A percentile compares a stretch with the other conserved stretches of the same genome.
These are phyloP conservation scores for Geum urbanum DNA, from an alignment of 306 rosid species.

Conservation along the genomic window DNA sequence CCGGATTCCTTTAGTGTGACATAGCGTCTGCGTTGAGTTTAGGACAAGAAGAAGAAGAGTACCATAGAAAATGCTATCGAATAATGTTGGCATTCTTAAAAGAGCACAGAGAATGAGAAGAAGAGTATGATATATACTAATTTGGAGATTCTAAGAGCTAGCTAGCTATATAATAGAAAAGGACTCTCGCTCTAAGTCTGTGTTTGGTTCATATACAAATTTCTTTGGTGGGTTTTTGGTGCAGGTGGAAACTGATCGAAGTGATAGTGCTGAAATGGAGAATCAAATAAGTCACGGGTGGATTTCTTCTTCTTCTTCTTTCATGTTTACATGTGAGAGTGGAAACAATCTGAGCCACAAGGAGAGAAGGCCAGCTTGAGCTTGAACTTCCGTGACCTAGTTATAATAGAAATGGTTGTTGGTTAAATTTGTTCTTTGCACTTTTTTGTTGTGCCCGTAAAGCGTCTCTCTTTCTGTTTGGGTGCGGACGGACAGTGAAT, in stretches of 20 bases:
- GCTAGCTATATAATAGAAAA: conserved; percentile 8
- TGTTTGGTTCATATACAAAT: conserved; percentile 16
- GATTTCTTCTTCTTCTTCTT: not conserved
- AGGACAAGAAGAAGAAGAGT: conserved; percentile 41
- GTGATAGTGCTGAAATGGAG: conserved; percentile 31
- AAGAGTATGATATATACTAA: conserved; percentile 3
- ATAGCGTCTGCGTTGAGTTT: conserved; percentile 29
- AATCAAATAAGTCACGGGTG: conserved; percentile 80
- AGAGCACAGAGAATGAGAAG: conserved; percentile 26
- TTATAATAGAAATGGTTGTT: conserved; percentile 10
- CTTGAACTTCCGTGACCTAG: conserved; percentile 16
- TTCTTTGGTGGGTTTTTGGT: conserved; percentile 13
- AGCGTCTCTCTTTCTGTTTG: conserved; percentile 46
- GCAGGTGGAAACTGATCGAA: conserved; percentile 48
- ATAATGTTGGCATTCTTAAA: conserved; percentile 43
- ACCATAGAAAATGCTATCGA: conserved; percentile 24
- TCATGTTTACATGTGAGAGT: conserved; percentile 15
- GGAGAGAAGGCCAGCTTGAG: conserved; percentile 36
- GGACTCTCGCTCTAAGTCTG: not conserved
- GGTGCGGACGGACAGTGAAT: conserved; percentile 38
- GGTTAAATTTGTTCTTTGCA: conserved; percentile 21
- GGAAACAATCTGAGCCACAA: conserved; percentile 39
- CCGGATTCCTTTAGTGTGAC: conserved; percentile 58
- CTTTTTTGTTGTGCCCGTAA: conserved; percentile 63
- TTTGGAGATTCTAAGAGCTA: conserved; percentile 3